Evolutionary conservation across 2,329 filamentous ascomycete genomes (phyloP), one percentile per base, ranked within the genome.

Genomic region (Xylariaceae sp.): DNA sequence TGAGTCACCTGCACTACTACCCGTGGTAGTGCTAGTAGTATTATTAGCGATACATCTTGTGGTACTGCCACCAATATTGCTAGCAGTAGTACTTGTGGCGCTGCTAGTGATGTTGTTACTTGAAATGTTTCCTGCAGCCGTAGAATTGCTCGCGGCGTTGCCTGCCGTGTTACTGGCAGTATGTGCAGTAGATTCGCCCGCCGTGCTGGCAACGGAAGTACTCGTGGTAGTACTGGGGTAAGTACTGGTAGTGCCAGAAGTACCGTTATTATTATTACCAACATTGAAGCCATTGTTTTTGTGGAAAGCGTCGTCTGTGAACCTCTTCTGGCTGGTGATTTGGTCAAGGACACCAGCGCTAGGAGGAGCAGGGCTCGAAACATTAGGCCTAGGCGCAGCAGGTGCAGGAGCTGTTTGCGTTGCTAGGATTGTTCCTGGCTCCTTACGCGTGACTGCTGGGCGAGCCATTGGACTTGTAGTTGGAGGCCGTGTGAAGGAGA

Each of bases 271-370:
- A 32, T 18, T 18, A 26, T 13, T 40, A 4, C 36, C 20, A 42
- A n/a, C 43, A 35, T 37, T 52, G 39, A 27, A 10, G 29, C 33
- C 23, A 32, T 55, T 46, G 20, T 20, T 45, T 33, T 53, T 58
- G 7, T 53, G 40, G 23, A 43, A 50, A 16, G 45, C 13, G n/a
- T 63, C 59, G 29, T 60, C 59, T 10, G 53, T 37, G 13, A 51
- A 56, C 29, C 58, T 61, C 41, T 57, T 59, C 29, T 64, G 63
- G 23, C 62, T 58, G n/a, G 61, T 62, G 21, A 67, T 67, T 40
- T 66, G 64, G 47, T 67, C 63, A 21, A 67, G 56, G 11, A 64
- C 65, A 8, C 65, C 65, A 10, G 65, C 65, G 30, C 65, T 67
- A 4, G 65, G 65, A 11, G 55, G 55, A 2, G 65, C 59, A 39